Conservation (phyloP, 306 rosid genomes). For the Trifolium fragiferum region DNA sequence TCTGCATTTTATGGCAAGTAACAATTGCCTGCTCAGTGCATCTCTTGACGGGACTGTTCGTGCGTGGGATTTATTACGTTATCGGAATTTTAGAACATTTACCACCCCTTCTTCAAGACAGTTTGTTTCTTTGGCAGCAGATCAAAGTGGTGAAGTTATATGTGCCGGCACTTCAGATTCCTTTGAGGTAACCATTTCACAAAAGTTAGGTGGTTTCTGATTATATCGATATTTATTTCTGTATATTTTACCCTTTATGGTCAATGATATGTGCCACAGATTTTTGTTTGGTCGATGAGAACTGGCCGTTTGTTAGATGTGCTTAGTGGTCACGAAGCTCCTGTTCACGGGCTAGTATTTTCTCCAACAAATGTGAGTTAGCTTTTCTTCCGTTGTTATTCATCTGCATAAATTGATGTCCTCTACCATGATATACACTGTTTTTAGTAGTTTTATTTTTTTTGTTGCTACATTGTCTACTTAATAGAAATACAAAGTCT, state of each 20-base stretch:
- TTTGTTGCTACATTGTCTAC: conserved; percentile 20
- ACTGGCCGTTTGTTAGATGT: conserved; percentile 82
- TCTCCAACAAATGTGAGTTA: conserved; percentile 92
- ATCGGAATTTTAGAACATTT: conserved; percentile 81
- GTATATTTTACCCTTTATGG: conserved; percentile 27
- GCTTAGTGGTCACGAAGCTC: conserved; percentile 97
- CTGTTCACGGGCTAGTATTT: conserved; percentile 88
- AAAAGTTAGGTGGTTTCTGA: conserved; percentile 29
- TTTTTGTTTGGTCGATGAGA: conserved; percentile 95
- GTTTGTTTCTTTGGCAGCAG: conserved; percentile 88
- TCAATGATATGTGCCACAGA: conserved; percentile 51
- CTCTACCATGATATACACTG: conserved; percentile 2
- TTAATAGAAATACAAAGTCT: conserved; percentile 14
- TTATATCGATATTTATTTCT: background rate
- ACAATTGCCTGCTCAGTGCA: conserved; percentile 81
- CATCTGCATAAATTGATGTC: conserved; percentile 21
- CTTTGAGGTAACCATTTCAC: conserved; percentile 72
- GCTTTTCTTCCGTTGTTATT: background rate
- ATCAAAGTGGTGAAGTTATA: conserved; percentile 94
- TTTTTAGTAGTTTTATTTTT: conserved; percentile 9
- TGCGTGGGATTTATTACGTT: conserved; percentile 93
- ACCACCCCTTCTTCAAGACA: conserved; percentile 80
- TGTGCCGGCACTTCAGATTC: conserved; percentile 96
- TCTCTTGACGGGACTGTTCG: conserved; percentile 97
- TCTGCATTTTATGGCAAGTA: conserved; percentile 84